Evolutionary conservation across 257 asterid genomes (phyloP).

Genomic region (Verbascum thapsus): DNA sequence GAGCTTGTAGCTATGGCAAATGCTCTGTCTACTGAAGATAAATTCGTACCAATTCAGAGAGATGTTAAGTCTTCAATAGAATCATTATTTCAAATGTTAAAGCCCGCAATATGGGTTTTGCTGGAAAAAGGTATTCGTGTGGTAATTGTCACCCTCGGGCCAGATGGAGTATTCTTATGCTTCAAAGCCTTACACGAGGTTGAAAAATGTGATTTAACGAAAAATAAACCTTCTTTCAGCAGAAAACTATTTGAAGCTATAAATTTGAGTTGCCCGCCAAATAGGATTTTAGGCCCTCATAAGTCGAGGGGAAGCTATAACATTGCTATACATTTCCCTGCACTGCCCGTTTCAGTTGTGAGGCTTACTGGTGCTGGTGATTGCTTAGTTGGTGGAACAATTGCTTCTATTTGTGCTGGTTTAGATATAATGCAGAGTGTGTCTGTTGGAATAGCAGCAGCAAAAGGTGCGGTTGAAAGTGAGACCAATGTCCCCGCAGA

Average conservation of each 20-base stretch:
- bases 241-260: slow-evolving; percentile 51
- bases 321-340: slow-evolving; percentile 72
- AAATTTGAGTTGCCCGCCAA: slow-evolving; percentile 49
- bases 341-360: slow-evolving; percentile 69
- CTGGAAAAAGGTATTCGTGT: slow-evolving; percentile 78
- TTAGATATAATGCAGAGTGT: slow-evolving; percentile 85
- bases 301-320: slow-evolving; percentile 34
- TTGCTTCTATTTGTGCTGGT: slow-evolving; percentile 77
- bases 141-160: slow-evolving; percentile 79
- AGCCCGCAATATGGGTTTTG: slow-evolving; percentile 71
- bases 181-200: slow-evolving; percentile 42
- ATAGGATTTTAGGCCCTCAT: slow-evolving; percentile 34
- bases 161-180: slow-evolving; percentile 77
- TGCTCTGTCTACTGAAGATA: slow-evolving; percentile 50
- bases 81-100: slow-evolving; percentile 64
- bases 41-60: slow-evolving; percentile 48
- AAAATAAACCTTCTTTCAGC: slow-evolving; percentile 37
- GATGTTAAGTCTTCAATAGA: slow-evolving; percentile 39
- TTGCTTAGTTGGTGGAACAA: slow-evolving; percentile 85
- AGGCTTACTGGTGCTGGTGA: slow-evolving; percentile 92
- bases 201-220: slow-evolving; percentile 25
- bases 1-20: slow-evolving; percentile 97
- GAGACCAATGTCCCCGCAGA: slow-evolving; percentile 69
- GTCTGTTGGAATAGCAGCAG: slow-evolving; percentile 92
- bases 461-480: slow-evolving; percentile 80